Evolutionary conservation across 345 rosid genomes (phyloP).

Genomic region (Capsella bursapastoris): DNA sequence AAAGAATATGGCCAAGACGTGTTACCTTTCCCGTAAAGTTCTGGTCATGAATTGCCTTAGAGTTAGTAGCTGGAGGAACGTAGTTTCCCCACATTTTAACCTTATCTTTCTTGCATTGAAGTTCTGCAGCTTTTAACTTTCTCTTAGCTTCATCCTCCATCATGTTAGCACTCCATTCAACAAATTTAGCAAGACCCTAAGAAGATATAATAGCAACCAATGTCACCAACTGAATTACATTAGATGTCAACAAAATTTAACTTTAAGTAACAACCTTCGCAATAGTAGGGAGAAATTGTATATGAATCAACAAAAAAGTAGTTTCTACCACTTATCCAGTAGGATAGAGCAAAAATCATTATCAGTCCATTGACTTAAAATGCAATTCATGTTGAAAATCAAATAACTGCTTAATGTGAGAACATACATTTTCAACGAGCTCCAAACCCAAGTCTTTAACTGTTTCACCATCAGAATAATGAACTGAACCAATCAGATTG

Average conservation of each 20-base stretch:
- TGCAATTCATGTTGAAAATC: not conserved
- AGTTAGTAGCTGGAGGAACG: constrained; percentile 82
- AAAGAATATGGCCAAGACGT: not conserved
- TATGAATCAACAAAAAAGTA: not conserved
- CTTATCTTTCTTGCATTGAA: constrained; percentile 79
- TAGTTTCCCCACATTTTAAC: constrained; percentile 84
- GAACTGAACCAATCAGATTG: constrained; percentile 93
- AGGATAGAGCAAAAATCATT: not conserved
- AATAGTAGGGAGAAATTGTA: not conserved
- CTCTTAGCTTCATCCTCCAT: constrained; percentile 94
- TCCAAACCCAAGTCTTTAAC: constrained; percentile 92
- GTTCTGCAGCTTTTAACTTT: constrained; percentile 80
- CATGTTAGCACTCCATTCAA: constrained; percentile 99
- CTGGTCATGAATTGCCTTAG: constrained; percentile 88
- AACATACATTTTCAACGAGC: constrained; percentile 87
- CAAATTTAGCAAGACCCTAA: constrained; percentile 94
- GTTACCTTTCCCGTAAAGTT: constrained; percentile 89
- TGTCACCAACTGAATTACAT: not conserved
- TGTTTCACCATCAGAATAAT: constrained; percentile 84
- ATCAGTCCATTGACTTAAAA: constrained; percentile 13
- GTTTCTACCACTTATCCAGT: not conserved
- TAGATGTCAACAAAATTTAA: constrained; percentile 1
- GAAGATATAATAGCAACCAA: constrained; percentile 4
- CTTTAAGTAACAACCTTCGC: not conserved
- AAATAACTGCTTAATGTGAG: constrained; percentile 17